Evolutionary conservation across 306 rosid species (phyloP).

Genomic region (Dalbergia cultrata): DNA sequence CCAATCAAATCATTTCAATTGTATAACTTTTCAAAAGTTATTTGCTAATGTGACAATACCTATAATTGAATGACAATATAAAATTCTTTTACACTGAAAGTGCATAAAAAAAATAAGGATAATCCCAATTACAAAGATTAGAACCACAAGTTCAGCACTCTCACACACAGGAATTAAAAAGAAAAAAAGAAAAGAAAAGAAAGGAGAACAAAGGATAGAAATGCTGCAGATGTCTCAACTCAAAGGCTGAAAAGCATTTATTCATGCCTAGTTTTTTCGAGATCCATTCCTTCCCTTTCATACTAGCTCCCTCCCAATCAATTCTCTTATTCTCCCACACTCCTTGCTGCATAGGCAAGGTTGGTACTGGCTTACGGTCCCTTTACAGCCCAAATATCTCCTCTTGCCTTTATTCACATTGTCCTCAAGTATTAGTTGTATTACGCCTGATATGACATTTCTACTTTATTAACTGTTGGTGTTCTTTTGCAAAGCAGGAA

Average conservation of each 20-base stretch:
- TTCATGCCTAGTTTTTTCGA: not conserved
- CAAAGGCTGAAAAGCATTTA: not conserved
- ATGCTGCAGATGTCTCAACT: not conserved
- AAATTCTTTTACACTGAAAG: too few species aligned
- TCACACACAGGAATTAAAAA: not conserved
- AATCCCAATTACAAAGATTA: too few species aligned
- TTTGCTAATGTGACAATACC: too few species aligned
- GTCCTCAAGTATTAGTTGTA: not conserved
- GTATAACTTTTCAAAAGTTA: too few species aligned
- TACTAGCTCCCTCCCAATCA: too few species aligned
- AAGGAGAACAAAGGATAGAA: not conserved
- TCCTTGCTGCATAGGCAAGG: not conserved
- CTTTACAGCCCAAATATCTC: not conserved
- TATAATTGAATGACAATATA: too few species aligned
- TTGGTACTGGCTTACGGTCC: not conserved
- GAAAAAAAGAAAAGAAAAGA: not conserved
- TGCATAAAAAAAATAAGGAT: too few species aligned
- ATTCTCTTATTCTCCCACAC: not conserved
- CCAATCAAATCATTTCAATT: too few species aligned
- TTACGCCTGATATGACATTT: not conserved
- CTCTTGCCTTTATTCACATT: not conserved
- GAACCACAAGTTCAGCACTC: not conserved
- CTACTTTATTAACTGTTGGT: constrained; percentile 21
- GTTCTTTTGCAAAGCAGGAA: constrained; percentile 51
- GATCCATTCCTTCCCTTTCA: not conserved